Evolutionary conservation across 1,284 basidiomycete species (phyloP).

Genomic region (Tilletia indica): DNA sequence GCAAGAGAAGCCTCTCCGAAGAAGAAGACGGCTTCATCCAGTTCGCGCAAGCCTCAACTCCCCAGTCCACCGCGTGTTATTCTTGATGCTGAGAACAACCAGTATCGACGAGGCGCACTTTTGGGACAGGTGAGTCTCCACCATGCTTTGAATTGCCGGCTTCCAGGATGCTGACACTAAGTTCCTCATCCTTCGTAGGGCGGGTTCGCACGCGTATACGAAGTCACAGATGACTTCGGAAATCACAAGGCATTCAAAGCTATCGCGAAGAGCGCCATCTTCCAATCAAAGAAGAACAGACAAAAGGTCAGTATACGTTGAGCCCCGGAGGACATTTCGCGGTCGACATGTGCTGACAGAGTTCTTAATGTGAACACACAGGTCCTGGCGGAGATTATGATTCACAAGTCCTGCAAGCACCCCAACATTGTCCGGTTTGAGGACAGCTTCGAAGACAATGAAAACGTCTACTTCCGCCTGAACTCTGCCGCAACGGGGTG

Average conservation of each 20-base stretch:
- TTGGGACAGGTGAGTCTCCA: constrained; percentile 40
- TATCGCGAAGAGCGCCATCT: constrained; percentile 56
- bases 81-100: constrained; percentile 39
- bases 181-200: constrained; percentile 40
- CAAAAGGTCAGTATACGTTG: constrained; percentile 49
- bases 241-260: constrained; percentile 58
- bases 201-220: constrained; percentile 55
- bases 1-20: constrained; percentile 14
- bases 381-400: constrained; percentile 98
- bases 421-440: constrained; percentile 89
- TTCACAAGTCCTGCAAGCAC: constrained; percentile 85
- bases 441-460: constrained; percentile 91
- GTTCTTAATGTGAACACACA: constrained; percentile 42
- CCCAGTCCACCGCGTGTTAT: constrained; percentile 49
- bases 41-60: constrained; percentile 36
- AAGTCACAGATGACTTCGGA: constrained; percentile 48
- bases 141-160: not conserved
- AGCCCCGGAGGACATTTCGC: not conserved
- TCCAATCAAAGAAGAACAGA: constrained; percentile 57
- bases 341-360: not conserved
- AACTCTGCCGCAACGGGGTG: constrained; percentile 81
- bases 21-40: constrained; percentile 13
- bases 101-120: constrained; percentile 41
- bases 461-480: constrained; percentile 95
- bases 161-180: not conserved